Evolutionary conservation across 345 rosid genomes (phyloP), one percentile per base, ranked within the genome.

Genomic region (Sapria himalayana): DNA sequence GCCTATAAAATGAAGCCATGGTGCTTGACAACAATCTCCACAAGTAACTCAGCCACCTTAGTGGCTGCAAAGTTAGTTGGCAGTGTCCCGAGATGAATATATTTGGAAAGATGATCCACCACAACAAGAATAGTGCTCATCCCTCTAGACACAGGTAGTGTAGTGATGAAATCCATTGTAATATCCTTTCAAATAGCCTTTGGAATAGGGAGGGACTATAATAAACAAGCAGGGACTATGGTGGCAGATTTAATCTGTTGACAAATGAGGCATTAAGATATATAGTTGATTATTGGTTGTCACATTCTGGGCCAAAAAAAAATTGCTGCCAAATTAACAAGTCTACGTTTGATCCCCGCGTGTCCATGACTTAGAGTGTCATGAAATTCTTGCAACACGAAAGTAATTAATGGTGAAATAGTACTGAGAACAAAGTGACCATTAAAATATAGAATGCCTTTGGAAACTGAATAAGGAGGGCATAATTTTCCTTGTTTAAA

Each of bases 101-200:
- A 19, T 15, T 38, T 49, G 1, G 24, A 13, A 5, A 25, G n/a
- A 3, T 19, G 17, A 25, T 38, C 25, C 17, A 49, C 45, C 15
- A 50, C 39, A 8, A 40, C 27, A 0, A 50, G 10, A 8, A 50
- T 20, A 8, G 20, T 7, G 3, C 15, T 6, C 4, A 19, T 0
- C 22, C 40, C 0, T 19, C 5, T 1, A 40, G 33, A 0, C 21
- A 37, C 1, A 37, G n/a, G 45, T 0, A 49, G 18, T 2, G 25
- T 29, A 0, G 9, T 19, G 0, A 49, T n/a, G 15, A 48, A 48
- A n/a, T 38, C 45, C 45, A 48, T 47, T n/a, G n/a, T n/a, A n/a
- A n/a, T n/a, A n/a, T n/a, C n/a, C n/a, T n/a, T n/a, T n/a, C n/a
- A n/a, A n/a, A n/a, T n/a, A n/a, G n/a, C n/a, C 7, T 21, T 4